A percentile compares a stretch with the other conserved stretches of the same genome.
Conservation (phyloP, 2,329 filamentous ascomycete species). For the Pestalotiopsis sp. region DNA sequence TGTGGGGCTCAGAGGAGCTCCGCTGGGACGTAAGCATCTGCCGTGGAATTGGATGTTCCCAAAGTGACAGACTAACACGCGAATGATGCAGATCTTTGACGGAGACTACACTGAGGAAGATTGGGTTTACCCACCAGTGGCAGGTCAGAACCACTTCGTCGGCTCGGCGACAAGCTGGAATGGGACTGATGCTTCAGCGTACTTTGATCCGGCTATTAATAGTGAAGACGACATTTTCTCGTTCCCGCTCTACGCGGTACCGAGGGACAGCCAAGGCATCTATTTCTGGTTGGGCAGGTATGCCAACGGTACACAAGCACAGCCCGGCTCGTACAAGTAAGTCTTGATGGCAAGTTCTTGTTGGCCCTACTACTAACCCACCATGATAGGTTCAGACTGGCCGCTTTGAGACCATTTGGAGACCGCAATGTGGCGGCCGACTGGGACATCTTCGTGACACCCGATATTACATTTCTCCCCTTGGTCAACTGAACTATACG, state of each 20-base stretch:
- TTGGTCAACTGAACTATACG: too few relatives aligned
- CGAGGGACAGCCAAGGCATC: conserved; percentile 32
- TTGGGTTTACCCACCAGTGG: conserved; percentile 44
- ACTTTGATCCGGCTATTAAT: conserved; percentile 37
- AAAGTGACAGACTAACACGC: background rate
- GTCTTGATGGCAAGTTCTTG: background rate
- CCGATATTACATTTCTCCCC: background rate
- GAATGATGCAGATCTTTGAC: conserved; percentile 36
- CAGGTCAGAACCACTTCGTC: conserved; percentile 41
- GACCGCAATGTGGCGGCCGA: background rate
- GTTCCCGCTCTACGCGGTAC: conserved; percentile 38
- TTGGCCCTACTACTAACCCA: background rate
- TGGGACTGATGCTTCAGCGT: conserved; percentile 32
- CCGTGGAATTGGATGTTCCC: background rate
- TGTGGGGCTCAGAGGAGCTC: conserved; percentile 28
- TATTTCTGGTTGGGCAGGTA: conserved; percentile 47
- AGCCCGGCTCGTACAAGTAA: conserved; percentile 43
- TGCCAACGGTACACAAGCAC: conserved; percentile 42
- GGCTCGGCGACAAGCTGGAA: conserved; percentile 45
- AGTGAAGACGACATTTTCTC: conserved; percentile 40
- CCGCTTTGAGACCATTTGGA: background rate
- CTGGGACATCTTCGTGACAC: conserved; percentile 1
- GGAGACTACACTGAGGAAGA: conserved; percentile 38
- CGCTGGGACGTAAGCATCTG: conserved; percentile 28
- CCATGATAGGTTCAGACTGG: background rate